Conservation (phyloP, 2,329 filamentous ascomycete species). For the Sarocladium kiliense region DNA sequence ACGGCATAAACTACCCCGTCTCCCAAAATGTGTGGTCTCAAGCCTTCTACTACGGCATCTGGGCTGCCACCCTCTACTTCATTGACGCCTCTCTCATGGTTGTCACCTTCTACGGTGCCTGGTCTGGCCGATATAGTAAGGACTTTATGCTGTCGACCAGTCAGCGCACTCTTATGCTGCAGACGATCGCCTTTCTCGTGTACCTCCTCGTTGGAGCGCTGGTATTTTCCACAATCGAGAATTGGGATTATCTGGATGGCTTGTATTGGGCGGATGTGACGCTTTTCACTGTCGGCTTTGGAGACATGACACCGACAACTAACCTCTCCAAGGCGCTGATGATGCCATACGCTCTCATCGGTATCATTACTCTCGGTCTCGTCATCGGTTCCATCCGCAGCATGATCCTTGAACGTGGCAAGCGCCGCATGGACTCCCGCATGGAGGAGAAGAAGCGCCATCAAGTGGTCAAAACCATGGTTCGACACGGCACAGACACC, state of each 20-base stretch:
- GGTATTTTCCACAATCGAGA: constrained; percentile 67
- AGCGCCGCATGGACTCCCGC: constrained; percentile 46
- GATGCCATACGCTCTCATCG: constrained; percentile 78
- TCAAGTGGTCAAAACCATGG: constrained; percentile 38
- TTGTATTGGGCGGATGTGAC: constrained; percentile 76
- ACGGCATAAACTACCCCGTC: constrained; percentile 23
- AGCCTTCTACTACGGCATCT: constrained; percentile 82
- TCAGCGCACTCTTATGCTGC: constrained; percentile 83
- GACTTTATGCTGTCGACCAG: constrained; percentile 74
- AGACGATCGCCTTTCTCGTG: constrained; percentile 79
- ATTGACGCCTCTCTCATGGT: constrained; percentile 71
- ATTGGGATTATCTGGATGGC: constrained; percentile 71
- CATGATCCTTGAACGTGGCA: constrained; percentile 54
- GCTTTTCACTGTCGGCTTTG: constrained; percentile 59
- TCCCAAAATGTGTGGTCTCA: constrained; percentile 64
- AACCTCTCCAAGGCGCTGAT: constrained; percentile 63
- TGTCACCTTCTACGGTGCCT: constrained; percentile 74
- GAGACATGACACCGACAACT: constrained; percentile 45
- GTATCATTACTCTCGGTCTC: constrained; percentile 79
- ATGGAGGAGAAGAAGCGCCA: constrained; percentile 57
- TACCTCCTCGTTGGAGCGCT: constrained; percentile 76
- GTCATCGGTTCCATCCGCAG: constrained; percentile 76
- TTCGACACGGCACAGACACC: constrained; percentile 37
- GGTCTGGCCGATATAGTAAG: constrained; percentile 63
- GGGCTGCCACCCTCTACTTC: constrained; percentile 75